Evolutionary conservation across 495 filamentous ascomycete genomes (phyloP).

Genomic region (Tuber microsphaerosporum): DNA sequence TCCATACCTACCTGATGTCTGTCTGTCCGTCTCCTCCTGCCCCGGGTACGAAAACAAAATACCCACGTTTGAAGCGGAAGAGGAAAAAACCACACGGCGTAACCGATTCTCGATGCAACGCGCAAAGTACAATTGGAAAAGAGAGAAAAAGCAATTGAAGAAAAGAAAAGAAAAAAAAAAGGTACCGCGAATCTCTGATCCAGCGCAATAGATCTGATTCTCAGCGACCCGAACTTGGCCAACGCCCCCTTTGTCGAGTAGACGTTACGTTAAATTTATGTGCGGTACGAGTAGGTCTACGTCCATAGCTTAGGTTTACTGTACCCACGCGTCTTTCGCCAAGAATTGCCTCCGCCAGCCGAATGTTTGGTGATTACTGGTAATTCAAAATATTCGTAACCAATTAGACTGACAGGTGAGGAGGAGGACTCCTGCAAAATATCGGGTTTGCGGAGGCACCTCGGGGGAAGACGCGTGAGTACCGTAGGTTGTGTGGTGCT

Average conservation of each 20-base stretch:
- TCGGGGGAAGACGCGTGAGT: neutral
- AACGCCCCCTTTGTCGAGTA: neutral
- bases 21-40: neutral
- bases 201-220: slow-evolving; percentile 5
- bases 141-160: neutral
- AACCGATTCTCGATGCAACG: slow-evolving; percentile 2
- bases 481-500: neutral
- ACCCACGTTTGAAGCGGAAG: neutral
- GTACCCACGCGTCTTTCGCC: neutral
- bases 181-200: slow-evolving; percentile 2
- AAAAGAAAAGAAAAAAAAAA: neutral
- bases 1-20: slow-evolving; percentile 3
- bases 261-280: neutral
- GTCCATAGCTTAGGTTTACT: neutral
- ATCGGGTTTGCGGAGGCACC: neutral
- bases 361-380: neutral
- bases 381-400: no score
- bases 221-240: neutral
- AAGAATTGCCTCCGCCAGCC: neutral
- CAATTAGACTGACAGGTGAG: neutral
- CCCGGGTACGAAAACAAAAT: neutral
- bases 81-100: neutral
- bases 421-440: neutral
- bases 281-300: neutral
- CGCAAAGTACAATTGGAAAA: neutral